These are phyloP conservation scores for Coemansia sp. DNA, from an alignment of 192 early-diverging fungal genomes.

Conservation along the genomic window DNA sequence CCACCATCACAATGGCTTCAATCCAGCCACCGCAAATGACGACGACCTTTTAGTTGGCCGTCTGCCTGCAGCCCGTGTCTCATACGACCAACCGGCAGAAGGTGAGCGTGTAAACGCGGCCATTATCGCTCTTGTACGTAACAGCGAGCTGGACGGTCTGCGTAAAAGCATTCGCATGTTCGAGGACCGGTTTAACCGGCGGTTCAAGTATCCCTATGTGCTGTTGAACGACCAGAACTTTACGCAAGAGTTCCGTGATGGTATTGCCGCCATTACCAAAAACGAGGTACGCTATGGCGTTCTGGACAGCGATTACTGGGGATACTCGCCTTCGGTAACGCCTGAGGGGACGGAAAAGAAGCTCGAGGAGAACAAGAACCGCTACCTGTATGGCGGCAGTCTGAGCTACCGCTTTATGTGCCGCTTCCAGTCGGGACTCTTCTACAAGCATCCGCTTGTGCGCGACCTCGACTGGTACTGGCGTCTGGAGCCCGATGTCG, in stretches of 20 bases:
- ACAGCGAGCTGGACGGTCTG: conserved; percentile 69
- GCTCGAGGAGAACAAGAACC: conserved; percentile 55
- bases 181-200: conserved; percentile 72
- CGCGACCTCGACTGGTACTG: conserved; percentile 71
- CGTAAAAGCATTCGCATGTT: conserved; percentile 63
- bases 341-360: conserved; percentile 37
- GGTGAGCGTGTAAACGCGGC: conserved; percentile 61
- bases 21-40: background rate
- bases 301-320: conserved; percentile 47
- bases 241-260: conserved; percentile 68
- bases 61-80: conserved; percentile 31
- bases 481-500: conserved; percentile 75
- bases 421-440: conserved; percentile 68
- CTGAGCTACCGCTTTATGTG: conserved; percentile 79
- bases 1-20: background rate
- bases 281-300: conserved; percentile 52
- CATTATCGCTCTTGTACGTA: conserved; percentile 68
- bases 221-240: conserved; percentile 79
- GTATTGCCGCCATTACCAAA: conserved; percentile 49
- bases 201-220: conserved; percentile 79
- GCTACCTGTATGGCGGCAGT: conserved; percentile 69
- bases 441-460: conserved; percentile 67
- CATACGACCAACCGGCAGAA: conserved; percentile 40
- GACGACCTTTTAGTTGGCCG: conserved; percentile 16
- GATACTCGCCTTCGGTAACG: conserved; percentile 50